Percentiles rank a stretch among this genome's conserved stretches.
Conservation (phyloP, 129 eudicot genomes). For the Daucus carota region DNA sequence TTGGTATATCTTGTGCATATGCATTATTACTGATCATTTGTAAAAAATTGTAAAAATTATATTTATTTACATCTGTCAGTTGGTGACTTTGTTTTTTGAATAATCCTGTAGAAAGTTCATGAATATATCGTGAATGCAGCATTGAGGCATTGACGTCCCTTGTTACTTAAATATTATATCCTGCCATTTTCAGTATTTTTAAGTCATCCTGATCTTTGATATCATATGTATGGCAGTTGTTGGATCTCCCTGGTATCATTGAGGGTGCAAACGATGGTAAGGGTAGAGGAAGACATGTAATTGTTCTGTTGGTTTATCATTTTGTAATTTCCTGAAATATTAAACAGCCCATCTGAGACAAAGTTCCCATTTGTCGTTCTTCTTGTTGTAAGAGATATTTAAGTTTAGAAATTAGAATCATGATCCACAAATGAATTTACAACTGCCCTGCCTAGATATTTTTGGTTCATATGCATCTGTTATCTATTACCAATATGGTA, state of each 20-base stretch:
- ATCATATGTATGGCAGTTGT: constrained; percentile 43
- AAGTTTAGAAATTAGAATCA: not conserved
- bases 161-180: not conserved
- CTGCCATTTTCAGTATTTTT: not conserved
- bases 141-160: not conserved
- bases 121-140: not conserved
- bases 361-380: not conserved
- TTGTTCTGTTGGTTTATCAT: constrained; percentile 3
- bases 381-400: not conserved
- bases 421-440: not conserved
- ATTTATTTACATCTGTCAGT: not conserved
- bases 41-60: not conserved
- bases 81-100: not conserved
- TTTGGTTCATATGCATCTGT: constrained; percentile 6
- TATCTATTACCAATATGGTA: not conserved
- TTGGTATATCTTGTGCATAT: not conserved
- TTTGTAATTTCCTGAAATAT: not conserved
- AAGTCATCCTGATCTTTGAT: constrained; percentile 6
- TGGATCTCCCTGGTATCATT: constrained; percentile 99
- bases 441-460: not conserved
- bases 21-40: not conserved
- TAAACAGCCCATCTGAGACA: not conserved
- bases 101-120: not conserved
- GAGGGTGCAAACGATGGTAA: constrained; percentile 99
- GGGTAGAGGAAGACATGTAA: constrained; percentile 99